Conservation (phyloP, 129 eudicot species). For the Rutidosis leptorrhynchoides region DNA sequence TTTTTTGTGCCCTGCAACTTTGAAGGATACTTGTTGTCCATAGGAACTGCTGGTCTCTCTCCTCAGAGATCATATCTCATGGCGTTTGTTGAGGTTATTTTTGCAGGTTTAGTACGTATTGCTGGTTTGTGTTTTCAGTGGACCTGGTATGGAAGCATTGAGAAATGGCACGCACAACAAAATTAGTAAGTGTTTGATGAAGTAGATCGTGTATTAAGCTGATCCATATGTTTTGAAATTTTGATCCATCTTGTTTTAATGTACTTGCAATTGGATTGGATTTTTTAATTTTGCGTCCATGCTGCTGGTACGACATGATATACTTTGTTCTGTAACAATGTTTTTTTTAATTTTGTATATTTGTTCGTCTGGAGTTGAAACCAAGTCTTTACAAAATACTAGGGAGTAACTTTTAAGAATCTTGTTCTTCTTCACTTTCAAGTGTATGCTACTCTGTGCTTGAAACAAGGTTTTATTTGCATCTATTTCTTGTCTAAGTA, state of each 20-base stretch:
- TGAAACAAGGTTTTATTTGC: no score
- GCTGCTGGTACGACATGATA: background rate
- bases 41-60: conserved; percentile 85
- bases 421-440: background rate
- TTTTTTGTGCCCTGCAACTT: conserved; percentile 85
- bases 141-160: conserved; percentile 84
- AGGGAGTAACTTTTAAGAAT: background rate
- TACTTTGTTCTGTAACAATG: background rate
- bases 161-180: conserved; percentile 56
- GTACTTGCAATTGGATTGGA: background rate
- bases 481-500: no score
- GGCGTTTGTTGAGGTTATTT: conserved; percentile 81
- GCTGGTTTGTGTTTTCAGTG: conserved; percentile 77
- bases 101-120: conserved; percentile 56
- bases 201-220: background rate
- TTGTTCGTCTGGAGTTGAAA: conserved; percentile 3
- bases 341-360: background rate
- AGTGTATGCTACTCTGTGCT: background rate
- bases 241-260: background rate
- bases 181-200: conserved; percentile 37
- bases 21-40: conserved; percentile 59
- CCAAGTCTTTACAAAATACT: background rate
- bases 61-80: conserved; percentile 82
- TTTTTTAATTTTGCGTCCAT: conserved; percentile 1
- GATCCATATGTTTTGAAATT: background rate